A percentile compares a stretch with the other conserved stretches of the same genome.
Conservation (phyloP, 2,329 filamentous ascomycete genomes). For the Calonectria pseudoreteaudii region DNA sequence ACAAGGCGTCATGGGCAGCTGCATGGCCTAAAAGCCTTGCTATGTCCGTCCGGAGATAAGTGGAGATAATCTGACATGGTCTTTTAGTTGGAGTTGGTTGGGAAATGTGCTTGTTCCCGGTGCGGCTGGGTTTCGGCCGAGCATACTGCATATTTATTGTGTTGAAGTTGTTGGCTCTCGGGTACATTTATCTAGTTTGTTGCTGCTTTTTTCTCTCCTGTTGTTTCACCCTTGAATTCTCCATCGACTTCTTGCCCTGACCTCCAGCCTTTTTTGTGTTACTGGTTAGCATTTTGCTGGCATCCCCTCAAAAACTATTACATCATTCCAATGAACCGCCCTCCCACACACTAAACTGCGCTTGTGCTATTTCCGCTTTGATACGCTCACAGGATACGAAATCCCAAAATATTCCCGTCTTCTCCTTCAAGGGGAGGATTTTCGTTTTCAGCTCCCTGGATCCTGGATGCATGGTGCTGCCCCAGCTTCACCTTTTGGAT, state of each 20-base stretch:
- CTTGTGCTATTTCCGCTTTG: background rate
- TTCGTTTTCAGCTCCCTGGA: background rate
- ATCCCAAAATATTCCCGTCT: background rate
- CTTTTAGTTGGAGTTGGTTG: background rate
- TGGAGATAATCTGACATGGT: slow-evolving; percentile 19
- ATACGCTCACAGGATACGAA: background rate
- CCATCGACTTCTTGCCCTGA: background rate
- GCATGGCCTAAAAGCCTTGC: slow-evolving; percentile 4
- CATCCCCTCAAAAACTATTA: background rate
- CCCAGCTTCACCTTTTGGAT: background rate
- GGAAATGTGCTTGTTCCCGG: background rate
- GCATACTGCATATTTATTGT: background rate
- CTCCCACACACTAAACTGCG: background rate
- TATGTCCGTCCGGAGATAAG: slow-evolving; percentile 25
- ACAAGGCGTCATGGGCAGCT: background rate
- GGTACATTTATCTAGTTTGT: background rate
- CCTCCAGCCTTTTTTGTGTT: background rate
- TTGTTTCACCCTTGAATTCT: too few species aligned
- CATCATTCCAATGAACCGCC: background rate
- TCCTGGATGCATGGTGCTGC: background rate
- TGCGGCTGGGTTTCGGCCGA: background rate
- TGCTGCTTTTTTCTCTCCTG: background rate
- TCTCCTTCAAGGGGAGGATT: background rate
- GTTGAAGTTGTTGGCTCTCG: background rate
- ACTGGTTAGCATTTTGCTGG: background rate